Evolutionary conservation across 2,329 filamentous ascomycete species (phyloP).

Genomic region (Aureobasidium mangrovei): DNA sequence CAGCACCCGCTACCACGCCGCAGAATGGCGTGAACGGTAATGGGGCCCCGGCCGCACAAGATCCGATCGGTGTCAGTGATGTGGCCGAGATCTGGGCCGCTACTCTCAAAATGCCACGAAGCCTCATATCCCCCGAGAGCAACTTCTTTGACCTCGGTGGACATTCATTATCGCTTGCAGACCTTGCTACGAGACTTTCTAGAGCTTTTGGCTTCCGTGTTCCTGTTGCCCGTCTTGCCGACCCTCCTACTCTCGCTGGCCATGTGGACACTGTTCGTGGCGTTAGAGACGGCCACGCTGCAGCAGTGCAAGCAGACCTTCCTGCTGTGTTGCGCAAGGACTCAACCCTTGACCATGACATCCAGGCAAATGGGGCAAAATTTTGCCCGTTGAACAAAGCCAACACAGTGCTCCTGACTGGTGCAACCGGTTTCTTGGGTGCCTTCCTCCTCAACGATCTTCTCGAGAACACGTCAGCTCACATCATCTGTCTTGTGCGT

Average conservation of each 20-base stretch:
- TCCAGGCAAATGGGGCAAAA: conserved; percentile 45
- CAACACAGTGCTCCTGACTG: conserved; percentile 61
- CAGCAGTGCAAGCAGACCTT: conserved; percentile 65
- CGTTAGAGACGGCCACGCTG: conserved; percentile 63
- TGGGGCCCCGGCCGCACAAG: conserved; percentile 51
- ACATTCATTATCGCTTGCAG: conserved; percentile 68
- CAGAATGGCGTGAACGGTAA: conserved; percentile 28
- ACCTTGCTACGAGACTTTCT: conserved; percentile 61
- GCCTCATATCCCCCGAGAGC: conserved; percentile 57
- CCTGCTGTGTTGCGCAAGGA: conserved; percentile 61
- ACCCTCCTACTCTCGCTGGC: conserved; percentile 61
- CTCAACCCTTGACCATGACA: conserved; percentile 59
- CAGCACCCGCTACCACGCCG: conserved; percentile 47
- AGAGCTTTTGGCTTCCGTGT: conserved; percentile 65
- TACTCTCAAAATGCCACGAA: conserved; percentile 55
- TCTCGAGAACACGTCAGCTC: conserved; percentile 57
- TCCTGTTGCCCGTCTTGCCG: conserved; percentile 61
- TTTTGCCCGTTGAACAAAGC: conserved; percentile 56
- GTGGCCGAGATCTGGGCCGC: conserved; percentile 66
- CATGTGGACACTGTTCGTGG: conserved; percentile 63
- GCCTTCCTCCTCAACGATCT: conserved; percentile 64
- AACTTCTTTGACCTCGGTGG: conserved; percentile 77
- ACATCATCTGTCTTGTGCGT: conserved; percentile 64
- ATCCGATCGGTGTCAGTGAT: conserved; percentile 56
- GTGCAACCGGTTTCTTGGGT: conserved; percentile 67